Evolutionary conservation across 2,329 filamentous ascomycete genomes (phyloP).

Genomic region (Neofusicoccum sp.): DNA sequence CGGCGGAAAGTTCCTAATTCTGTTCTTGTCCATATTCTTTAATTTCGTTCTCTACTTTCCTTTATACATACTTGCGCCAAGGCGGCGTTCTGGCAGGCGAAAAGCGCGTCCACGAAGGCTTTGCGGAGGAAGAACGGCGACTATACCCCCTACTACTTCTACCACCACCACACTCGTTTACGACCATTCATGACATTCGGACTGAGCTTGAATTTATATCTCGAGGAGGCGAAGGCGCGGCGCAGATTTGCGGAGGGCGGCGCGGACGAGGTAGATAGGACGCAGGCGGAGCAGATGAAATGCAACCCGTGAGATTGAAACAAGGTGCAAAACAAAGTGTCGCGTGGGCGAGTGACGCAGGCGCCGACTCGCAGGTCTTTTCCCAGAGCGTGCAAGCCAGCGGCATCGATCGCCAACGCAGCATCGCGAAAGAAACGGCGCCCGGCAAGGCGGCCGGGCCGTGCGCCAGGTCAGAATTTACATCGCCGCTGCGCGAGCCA

Average conservation of each 20-base stretch:
- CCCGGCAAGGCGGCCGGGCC: not conserved
- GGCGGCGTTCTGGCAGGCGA: not conserved
- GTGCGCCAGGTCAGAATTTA: constrained; percentile 4
- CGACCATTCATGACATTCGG: constrained; percentile 6
- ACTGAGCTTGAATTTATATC: not conserved
- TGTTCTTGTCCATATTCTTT: constrained; percentile 19
- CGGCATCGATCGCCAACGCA: constrained; percentile 13
- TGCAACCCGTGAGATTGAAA: constrained; percentile 5
- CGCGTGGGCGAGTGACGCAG: constrained; percentile 6
- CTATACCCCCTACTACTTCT: constrained; percentile 7
- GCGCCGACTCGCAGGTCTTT: not conserved
- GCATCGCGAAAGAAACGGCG: not conserved
- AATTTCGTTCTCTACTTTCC: constrained; percentile 19
- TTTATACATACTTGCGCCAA: constrained; percentile 16
- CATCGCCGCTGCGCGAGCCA: constrained; percentile 11
- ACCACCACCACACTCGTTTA: constrained; percentile 13
- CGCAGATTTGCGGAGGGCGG: not conserved
- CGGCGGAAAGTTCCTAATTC: not conserved
- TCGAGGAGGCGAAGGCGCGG: not conserved
- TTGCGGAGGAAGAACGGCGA: constrained; percentile 5
- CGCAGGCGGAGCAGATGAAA: not conserved
- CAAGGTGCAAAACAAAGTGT: constrained; percentile 12
- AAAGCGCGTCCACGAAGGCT: not conserved
- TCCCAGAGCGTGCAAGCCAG: not conserved
- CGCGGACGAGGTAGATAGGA: constrained; percentile 1